These are phyloP conservation scores for Dicorynia guianensis DNA, from an alignment of 306 rosid genomes.

Conservation along the genomic window DNA sequence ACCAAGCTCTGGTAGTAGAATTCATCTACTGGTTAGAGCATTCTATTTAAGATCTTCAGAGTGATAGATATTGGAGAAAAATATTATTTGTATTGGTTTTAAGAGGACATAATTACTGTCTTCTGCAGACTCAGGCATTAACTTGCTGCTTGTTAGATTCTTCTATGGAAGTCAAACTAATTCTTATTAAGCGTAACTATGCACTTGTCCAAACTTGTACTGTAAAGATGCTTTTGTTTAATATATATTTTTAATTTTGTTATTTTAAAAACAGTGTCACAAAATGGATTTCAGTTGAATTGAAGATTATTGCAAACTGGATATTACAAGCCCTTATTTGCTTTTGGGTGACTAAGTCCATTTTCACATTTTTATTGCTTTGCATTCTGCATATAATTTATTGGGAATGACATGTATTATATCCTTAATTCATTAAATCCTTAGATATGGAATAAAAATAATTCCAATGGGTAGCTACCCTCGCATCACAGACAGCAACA, in stretches of 20 bases:
- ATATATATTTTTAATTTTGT: neutral
- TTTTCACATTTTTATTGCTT: constrained; percentile 22
- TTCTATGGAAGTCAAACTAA: too few species aligned
- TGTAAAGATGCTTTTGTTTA: too few species aligned
- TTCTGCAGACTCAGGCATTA: too few species aligned
- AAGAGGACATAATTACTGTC: too few species aligned
- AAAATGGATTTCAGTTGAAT: constrained; percentile 2
- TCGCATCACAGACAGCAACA: constrained; percentile 81
- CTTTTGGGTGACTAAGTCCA: neutral
- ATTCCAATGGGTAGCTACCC: constrained; percentile 99
- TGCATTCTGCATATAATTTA: constrained; percentile 21
- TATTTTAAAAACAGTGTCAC: constrained; percentile 1
- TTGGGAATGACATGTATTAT: constrained; percentile 25
- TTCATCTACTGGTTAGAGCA: too few species aligned
- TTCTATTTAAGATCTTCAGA: too few species aligned
- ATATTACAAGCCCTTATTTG: constrained; percentile 32
- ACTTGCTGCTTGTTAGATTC: too few species aligned
- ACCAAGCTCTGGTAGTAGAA: too few species aligned
- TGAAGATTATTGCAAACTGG: constrained; percentile 19
- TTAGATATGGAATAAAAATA: constrained; percentile 90
- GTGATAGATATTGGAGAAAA: too few species aligned
- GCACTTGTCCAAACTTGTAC: too few species aligned
- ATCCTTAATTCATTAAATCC: constrained; percentile 53
- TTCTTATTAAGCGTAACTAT: too few species aligned
- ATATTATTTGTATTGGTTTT: too few species aligned